phyloP scores from a whole-genome alignment of 495 filamentous ascomycete species.

The Lichina pygmaea region DNA sequence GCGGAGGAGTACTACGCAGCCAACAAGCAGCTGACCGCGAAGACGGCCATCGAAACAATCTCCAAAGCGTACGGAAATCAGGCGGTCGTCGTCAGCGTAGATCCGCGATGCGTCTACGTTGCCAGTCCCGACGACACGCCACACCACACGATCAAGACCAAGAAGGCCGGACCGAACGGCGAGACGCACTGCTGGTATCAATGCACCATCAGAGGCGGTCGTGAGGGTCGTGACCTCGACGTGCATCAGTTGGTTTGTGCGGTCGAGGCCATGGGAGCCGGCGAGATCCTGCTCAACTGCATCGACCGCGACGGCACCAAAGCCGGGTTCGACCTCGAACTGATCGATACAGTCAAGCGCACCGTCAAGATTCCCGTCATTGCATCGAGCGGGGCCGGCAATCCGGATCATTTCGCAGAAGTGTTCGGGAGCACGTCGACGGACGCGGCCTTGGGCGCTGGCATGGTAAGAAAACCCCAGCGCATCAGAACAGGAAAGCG shows the following conservation, averaged over 20 bases:
- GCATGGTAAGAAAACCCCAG: constrained; percentile 36
- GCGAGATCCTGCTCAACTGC: constrained; percentile 86
- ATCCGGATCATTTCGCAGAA: constrained; percentile 70
- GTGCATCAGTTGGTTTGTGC: constrained; percentile 66
- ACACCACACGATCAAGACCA: constrained; percentile 54
- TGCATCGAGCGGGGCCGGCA: constrained; percentile 78
- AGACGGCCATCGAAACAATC: constrained; percentile 84
- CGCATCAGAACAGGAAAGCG: background rate
- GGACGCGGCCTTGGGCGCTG: constrained; percentile 82
- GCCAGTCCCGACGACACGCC: constrained; percentile 38
- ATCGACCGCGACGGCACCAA: constrained; percentile 95
- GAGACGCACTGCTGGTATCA: constrained; percentile 90
- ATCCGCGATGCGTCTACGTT: constrained; percentile 78
- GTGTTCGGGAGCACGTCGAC: constrained; percentile 67
- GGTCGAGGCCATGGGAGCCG: constrained; percentile 87
- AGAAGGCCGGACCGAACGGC: constrained; percentile 39
- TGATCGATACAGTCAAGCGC: constrained; percentile 65
- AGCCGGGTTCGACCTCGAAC: constrained; percentile 79
- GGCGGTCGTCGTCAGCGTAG: constrained; percentile 86
- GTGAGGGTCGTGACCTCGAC: constrained; percentile 75
- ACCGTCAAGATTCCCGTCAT: constrained; percentile 80
- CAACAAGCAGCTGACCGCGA: constrained; percentile 40
- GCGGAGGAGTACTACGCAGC: constrained; percentile 64
- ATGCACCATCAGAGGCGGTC: constrained; percentile 83
- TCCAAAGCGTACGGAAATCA: constrained; percentile 85